A percentile compares a stretch with the other conserved stretches of the same genome.
Evolutionary conservation across 2,329 filamentous ascomycete species (phyloP).

Genomic region (Chaetomiaceae sp.): DNA sequence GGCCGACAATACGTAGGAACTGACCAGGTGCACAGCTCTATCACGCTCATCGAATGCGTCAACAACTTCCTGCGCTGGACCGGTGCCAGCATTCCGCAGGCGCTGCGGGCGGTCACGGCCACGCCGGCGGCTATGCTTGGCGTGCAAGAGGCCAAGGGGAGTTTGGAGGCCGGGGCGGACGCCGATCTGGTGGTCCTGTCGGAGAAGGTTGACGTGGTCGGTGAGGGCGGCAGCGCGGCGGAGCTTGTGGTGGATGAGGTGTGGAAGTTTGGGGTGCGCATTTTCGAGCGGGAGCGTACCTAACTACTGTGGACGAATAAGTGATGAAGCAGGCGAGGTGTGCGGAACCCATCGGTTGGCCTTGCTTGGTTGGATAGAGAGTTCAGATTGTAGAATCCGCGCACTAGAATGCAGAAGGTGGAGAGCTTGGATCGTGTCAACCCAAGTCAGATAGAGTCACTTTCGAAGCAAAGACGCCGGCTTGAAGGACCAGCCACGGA

Average conservation of each 20-base stretch:
- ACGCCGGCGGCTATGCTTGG: conserved; percentile 75
- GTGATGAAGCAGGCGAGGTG: too few relatives aligned
- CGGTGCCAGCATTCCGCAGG: conserved; percentile 60
- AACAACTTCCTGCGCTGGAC: conserved; percentile 76
- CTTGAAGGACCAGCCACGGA: too few relatives aligned
- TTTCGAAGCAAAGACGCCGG: too few relatives aligned
- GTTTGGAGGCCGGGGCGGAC: conserved; percentile 55
- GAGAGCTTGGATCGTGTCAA: too few relatives aligned
- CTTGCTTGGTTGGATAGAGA: too few relatives aligned
- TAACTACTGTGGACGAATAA: too few relatives aligned
- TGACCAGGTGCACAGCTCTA: too few relatives aligned
- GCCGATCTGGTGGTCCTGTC: conserved; percentile 65
- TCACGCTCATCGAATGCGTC: conserved; percentile 73
- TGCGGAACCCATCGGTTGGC: too few relatives aligned
- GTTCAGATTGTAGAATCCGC: too few relatives aligned
- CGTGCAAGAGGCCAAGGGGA: conserved; percentile 60
- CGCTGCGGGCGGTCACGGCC: conserved; percentile 64
- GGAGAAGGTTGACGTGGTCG: conserved; percentile 42
- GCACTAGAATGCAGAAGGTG: too few relatives aligned
- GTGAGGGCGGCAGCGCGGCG: conserved; percentile 29
- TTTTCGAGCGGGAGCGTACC: conserved; percentile 28
- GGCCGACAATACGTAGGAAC: too few relatives aligned
- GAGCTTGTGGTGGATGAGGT: conserved; percentile 63
- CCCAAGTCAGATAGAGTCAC: too few relatives aligned
- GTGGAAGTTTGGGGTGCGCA: conserved; percentile 67